Base-by-base conservation (phyloP, 73 alveolate species). In the Tetrahymena malaccensis region DNA sequence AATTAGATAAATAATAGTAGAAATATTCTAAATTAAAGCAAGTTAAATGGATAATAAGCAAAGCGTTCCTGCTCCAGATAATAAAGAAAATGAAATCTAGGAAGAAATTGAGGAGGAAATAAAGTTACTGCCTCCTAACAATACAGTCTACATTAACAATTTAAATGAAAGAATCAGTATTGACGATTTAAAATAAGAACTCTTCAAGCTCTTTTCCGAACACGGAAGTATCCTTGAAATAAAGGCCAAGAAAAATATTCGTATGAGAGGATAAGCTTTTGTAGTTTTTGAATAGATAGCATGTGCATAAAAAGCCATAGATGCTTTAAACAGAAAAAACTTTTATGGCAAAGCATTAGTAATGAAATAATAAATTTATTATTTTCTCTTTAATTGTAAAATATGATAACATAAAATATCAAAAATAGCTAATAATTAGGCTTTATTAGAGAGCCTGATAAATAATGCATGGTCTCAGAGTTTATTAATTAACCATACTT, bases 191-290 rank as follows among this genome's bases (percentile, higher is more conserved):
- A 98, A 98, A 94, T 96, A 96, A 89, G 97, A 97, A 89, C 96
- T 98, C 94, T 98, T 93, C 96, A 98, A 97, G 94, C 97, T 98
- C 50, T 98, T 98, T 97, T 95, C 98, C 38, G 96, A 98, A 93
- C 96, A 94, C 94, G 99, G 99, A 7, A 99, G 97, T 94, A 98
- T 98, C 40, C 95, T 97, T 94, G 99, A 98, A 94, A 97, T 98
- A 89, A 96, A 95, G 57, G 96, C 98, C 7, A 96, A 98, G 96
- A 98, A 96, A 95, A 97, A 97, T 83, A 96, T 96, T 56, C 96
- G 96, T 93, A 97, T 98, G 99, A 97, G 99, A 84, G 99, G 99
- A 21, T 97, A 98, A 94, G 99, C 99, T 35, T 98, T 98, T 95
- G 97, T 98, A 19, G 98, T 98, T 31, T 98, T 94, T 95, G 98